Conservation (phyloP, 768 basidiomycete species). For the Macrolepiota albuminosa region DNA sequence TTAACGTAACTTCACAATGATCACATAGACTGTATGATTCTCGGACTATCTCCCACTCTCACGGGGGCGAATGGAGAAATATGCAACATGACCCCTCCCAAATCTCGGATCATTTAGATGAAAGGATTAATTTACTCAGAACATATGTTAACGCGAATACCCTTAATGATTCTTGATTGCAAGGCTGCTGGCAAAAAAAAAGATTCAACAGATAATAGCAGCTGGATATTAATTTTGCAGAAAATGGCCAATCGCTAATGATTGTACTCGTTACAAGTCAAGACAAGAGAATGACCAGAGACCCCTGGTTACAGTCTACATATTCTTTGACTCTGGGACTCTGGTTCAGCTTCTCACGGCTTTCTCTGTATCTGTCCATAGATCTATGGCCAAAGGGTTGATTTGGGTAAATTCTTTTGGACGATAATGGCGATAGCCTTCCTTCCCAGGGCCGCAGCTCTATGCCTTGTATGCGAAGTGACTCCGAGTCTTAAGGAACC, state of each 20-base stretch:
- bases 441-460: background rate
- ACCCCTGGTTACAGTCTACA: background rate
- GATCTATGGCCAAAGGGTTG: background rate
- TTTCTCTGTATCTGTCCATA: background rate
- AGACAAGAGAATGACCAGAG: background rate
- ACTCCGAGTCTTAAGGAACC: background rate
- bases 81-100: background rate
- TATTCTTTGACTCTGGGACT: background rate
- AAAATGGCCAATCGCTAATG: background rate
- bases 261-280: background rate
- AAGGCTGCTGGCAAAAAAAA: background rate
- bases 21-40: background rate
- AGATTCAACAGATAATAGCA: background rate
- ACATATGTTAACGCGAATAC: background rate
- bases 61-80: background rate
- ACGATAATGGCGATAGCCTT: background rate
- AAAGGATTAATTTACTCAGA: background rate
- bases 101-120: background rate
- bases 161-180: background rate
- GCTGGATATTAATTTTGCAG: background rate
- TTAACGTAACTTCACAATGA: constrained; percentile 46
- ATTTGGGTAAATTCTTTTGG: background rate
- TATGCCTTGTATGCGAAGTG: background rate
- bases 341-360: background rate
- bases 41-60: background rate